These are phyloP conservation scores for Nothopassalora personata DNA, from an alignment of 2,329 filamentous ascomycete species.

Conservation along the genomic window DNA sequence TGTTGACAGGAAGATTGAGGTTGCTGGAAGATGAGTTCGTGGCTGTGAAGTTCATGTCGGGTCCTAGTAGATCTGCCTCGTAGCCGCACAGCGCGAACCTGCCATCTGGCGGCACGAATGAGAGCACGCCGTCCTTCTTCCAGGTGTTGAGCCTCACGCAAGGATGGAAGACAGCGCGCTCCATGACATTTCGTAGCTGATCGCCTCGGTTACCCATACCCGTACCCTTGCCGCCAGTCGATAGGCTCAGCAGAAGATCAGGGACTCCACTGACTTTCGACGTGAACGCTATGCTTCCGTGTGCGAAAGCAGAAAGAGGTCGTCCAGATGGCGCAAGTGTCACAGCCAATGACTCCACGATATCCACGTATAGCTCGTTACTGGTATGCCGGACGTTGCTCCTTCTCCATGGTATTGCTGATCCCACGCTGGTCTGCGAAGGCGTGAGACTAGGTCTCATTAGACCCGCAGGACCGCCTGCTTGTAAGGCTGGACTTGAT, in stretches of 20 bases:
- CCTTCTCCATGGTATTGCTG: constrained; percentile 78
- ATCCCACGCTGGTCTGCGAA: constrained; percentile 26
- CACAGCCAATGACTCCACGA: constrained; percentile 83
- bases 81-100: constrained; percentile 91
- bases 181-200: constrained; percentile 53
- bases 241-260: constrained; percentile 76
- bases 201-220: constrained; percentile 54
- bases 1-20: constrained; percentile 72
- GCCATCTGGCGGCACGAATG: constrained; percentile 91
- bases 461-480: constrained; percentile 15
- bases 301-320: constrained; percentile 77
- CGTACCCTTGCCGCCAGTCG: constrained; percentile 74
- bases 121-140: constrained; percentile 85
- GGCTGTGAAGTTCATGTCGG: constrained; percentile 41
- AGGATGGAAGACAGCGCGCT: constrained; percentile 90
- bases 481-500: constrained; percentile 24
- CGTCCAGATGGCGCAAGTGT: constrained; percentile 87
- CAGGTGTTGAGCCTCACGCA: constrained; percentile 87
- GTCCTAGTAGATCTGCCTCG: constrained; percentile 82
- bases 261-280: constrained; percentile 92
- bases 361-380: constrained; percentile 94
- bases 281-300: constrained; percentile 91
- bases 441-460: constrained; percentile 14
- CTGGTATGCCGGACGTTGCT: constrained; percentile 92
- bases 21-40: constrained; percentile 23